Conservation (phyloP, 495 filamentous ascomycete genomes). For the Penicillium simplicissimum region DNA sequence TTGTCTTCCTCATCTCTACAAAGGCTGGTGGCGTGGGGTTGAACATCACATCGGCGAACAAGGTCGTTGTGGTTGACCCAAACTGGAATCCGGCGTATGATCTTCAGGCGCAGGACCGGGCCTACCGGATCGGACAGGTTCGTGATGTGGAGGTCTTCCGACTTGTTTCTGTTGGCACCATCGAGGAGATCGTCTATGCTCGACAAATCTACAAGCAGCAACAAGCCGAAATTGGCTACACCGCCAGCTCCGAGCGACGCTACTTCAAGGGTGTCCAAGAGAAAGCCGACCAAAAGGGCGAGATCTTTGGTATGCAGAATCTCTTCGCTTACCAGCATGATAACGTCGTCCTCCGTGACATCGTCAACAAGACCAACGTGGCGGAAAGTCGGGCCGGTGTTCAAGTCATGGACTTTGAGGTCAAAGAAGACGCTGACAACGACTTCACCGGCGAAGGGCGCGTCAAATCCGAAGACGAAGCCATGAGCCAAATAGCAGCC, state of each 20-base stretch:
- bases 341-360: conserved; percentile 79
- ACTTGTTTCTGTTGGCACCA: conserved; percentile 87
- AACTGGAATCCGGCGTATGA: conserved; percentile 97
- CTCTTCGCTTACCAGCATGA: conserved; percentile 83
- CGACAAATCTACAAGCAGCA: conserved; percentile 99
- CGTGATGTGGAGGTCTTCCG: conserved; percentile 96
- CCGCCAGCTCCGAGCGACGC: conserved; percentile 82
- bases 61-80: conserved; percentile 95
- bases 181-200: conserved; percentile 97
- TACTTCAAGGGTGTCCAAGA: conserved; percentile 97
- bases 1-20: conserved; percentile 95
- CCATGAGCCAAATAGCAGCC: conserved; percentile 75
- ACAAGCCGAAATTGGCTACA: conserved; percentile 97
- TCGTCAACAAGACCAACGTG: conserved; percentile 97
- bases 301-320: conserved; percentile 90
- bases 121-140: conserved; percentile 91
- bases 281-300: conserved; percentile 76
- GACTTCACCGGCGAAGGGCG: conserved; percentile 11
- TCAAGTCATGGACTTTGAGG: conserved; percentile 70
- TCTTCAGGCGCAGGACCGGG: conserved; percentile 93
- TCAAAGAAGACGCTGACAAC: conserved; percentile 60
- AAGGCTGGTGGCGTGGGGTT: conserved; percentile 87
- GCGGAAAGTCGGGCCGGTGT: conserved; percentile 90
- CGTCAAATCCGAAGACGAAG: conserved; percentile 48
- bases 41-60: conserved; percentile 97